phyloP scores from a whole-genome alignment of 768 basidiomycete species.

The Hygrocybe coccinea region DNA sequence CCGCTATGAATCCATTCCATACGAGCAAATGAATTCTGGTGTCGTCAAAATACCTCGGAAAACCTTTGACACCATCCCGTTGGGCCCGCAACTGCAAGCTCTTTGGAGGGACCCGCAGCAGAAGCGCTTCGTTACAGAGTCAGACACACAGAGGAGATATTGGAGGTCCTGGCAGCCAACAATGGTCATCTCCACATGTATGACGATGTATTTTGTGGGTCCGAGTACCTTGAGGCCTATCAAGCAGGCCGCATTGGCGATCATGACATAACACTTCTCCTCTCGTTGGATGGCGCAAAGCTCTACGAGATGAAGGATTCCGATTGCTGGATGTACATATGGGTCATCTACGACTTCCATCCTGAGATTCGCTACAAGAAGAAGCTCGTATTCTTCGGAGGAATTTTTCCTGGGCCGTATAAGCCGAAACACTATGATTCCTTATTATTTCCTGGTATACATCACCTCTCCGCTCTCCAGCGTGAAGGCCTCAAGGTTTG shows the following conservation, averaged over 20 bases:
- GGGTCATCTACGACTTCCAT: too few species aligned
- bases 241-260: conserved; percentile 16
- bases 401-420: too few species aligned
- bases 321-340: too few species aligned
- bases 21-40: conserved; percentile 7
- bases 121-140: conserved; percentile 25
- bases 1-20: conserved; percentile 18
- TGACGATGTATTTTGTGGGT: conserved; percentile 30
- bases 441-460: too few species aligned
- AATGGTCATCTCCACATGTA: conserved; percentile 12
- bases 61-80: conserved; percentile 34
- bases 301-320: too few species aligned
- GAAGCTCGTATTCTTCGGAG: too few species aligned
- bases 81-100: conserved; percentile 42
- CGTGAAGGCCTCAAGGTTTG: too few species aligned
- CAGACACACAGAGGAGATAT: conserved; percentile 17
- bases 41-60: conserved; percentile 19
- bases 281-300: too few species aligned
- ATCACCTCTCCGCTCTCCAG: too few species aligned
- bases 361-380: too few species aligned
- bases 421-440: too few species aligned
- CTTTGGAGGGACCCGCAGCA: conserved; percentile 20
- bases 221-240: conserved; percentile 24
- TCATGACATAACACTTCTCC: too few species aligned
- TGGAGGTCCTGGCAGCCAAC: conserved; percentile 9